phyloP scores from a whole-genome alignment of 2,329 filamentous ascomycete genomes.

The Aspergillus sp. region DNA sequence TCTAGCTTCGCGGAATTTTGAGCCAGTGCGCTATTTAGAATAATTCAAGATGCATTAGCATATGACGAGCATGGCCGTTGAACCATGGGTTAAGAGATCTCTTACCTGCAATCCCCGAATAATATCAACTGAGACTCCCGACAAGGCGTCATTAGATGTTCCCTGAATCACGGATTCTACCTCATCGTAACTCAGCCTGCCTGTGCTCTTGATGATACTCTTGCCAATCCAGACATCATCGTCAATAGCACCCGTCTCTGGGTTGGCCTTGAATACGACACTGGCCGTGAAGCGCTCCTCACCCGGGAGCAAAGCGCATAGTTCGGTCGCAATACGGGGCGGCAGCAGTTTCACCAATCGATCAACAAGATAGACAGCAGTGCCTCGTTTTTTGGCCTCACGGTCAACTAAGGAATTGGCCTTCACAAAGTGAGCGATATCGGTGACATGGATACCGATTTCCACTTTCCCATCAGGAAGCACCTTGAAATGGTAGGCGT shows the following conservation, averaged over 20 bases:
- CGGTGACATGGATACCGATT: conserved; percentile 90
- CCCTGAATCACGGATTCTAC: conserved; percentile 79
- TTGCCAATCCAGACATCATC: conserved; percentile 93
- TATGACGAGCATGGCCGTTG: too few relatives aligned
- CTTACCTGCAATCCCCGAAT: conserved; percentile 75
- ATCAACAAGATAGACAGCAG: conserved; percentile 92
- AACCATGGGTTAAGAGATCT: neutral
- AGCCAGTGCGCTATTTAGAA: conserved; percentile 63
- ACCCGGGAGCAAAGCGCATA: conserved; percentile 84
- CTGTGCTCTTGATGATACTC: conserved; percentile 86
- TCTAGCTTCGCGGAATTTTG: conserved; percentile 86
- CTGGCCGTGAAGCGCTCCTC: conserved; percentile 89
- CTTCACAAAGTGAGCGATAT: conserved; percentile 97
- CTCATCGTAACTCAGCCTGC: conserved; percentile 79
- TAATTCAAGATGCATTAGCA: conserved; percentile 1
- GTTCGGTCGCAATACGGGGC: conserved; percentile 76
- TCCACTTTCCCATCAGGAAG: conserved; percentile 83
- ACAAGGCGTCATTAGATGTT: conserved; percentile 60
- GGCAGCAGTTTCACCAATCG: conserved; percentile 85
- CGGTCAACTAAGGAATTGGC: conserved; percentile 91
- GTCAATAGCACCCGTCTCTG: conserved; percentile 76
- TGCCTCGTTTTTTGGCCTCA: conserved; percentile 96
- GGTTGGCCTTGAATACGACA: conserved; percentile 88
- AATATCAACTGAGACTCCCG: conserved; percentile 68
- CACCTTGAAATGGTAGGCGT: conserved; percentile 88